Evolutionary conservation across 768 basidiomycete genomes (phyloP), one percentile per base, ranked within the genome.

Genomic region (Lanmaoa pseudosensibilis): DNA sequence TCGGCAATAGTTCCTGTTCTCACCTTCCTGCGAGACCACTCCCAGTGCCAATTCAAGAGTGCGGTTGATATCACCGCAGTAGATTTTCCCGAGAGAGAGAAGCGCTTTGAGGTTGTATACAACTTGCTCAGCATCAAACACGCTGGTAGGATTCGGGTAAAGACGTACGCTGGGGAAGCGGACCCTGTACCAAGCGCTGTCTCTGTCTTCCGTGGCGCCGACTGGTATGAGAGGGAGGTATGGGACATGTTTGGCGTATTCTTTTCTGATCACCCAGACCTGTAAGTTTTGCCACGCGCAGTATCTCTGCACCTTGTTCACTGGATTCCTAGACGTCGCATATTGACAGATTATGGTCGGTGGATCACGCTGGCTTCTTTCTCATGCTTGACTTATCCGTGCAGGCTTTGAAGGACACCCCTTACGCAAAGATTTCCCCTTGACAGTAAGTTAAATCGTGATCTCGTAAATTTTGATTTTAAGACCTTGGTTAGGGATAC

Each of bases 211-310:
- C 81, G 85, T 48, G 94, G 96, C 57, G 96, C 97, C 7, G 92
- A 99, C 68, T 99, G 97, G 97, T 98, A 97, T 71, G 97, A 99
- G 75, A 82, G 97, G 56, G 97, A 99, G 74, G 87, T 91, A 30
- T 99, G 96, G 95, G 97, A 99, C 76, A 81, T 99, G 74, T 99
- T 79, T 69, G 97, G 97, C 44, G 90, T 99, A 46, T 97, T 94
- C 80, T 99, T 99, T 80, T 85, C 85, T 58, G 89, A 86, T 47
- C 97, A 99, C 74, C 97, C 97, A 21, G 97, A 99, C 73, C 81
- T 99, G 90, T 94, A 69, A 65, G 92, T 83, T 18, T 30, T 33
- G 44, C 41, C 54, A 18, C 43, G 46, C 40, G 38, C 33, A 23
- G 27, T 23, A 50, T 55, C 38, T 50, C 64, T 15, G 62, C 55